Conservation (phyloP, 768 basidiomycete genomes). For the Calocybe indica region DNA sequence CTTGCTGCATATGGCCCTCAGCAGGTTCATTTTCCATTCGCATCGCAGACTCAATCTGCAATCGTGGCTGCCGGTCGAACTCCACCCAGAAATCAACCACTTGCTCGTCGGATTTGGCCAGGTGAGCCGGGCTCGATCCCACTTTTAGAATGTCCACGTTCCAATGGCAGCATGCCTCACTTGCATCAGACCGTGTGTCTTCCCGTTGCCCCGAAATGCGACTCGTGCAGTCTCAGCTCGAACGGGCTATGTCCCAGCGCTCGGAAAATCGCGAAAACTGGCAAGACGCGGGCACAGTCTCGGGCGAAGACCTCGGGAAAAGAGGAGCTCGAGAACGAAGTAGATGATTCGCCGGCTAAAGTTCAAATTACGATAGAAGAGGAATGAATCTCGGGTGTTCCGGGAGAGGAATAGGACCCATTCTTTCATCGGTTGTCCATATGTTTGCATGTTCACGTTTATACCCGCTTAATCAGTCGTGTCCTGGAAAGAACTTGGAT, state of each 20-base stretch:
- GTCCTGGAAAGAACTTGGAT: no score
- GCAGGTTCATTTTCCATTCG: background rate
- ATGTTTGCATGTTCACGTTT: no score
- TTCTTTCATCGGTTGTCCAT: no score
- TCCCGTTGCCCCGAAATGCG: slow-evolving; percentile 61
- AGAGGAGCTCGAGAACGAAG: slow-evolving; percentile 8
- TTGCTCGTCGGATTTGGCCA: slow-evolving; percentile 84
- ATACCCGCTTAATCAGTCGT: no score
- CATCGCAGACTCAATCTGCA: slow-evolving; percentile 60
- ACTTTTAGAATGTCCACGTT: background rate
- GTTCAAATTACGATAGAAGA: slow-evolving; percentile 29
- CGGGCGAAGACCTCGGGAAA: slow-evolving; percentile 14
- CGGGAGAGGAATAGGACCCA: no score
- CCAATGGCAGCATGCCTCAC: background rate
- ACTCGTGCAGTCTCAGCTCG: slow-evolving; percentile 50
- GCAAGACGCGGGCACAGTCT: no score
- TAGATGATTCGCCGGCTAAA: slow-evolving; percentile 5
- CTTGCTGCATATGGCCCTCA: background rate
- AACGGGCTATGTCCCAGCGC: slow-evolving; percentile 67
- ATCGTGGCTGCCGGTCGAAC: slow-evolving; percentile 75
- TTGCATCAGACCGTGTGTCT: slow-evolving; percentile 54
- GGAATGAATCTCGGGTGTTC: slow-evolving; percentile 1
- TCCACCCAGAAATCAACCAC: slow-evolving; percentile 73
- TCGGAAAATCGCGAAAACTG: slow-evolving; percentile 11
- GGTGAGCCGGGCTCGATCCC: slow-evolving; percentile 29